Percentiles rank a stretch among this genome's conserved stretches.
Evolutionary conservation across 2,329 filamentous ascomycete genomes (phyloP).

Genomic region (Seiridium cupressi): DNA sequence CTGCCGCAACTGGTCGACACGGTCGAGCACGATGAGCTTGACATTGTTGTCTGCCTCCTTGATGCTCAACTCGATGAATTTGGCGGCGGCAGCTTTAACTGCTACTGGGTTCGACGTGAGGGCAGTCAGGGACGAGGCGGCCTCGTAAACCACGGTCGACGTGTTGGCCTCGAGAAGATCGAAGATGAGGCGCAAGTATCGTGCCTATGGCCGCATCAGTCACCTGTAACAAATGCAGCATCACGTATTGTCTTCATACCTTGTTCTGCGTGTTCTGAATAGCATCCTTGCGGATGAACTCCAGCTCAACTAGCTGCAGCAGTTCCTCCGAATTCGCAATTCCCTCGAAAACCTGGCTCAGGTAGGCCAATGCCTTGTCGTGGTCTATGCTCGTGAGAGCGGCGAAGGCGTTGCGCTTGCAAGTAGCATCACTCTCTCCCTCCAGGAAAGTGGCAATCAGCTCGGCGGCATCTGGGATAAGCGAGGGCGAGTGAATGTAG

Average conservation of each 20-base stretch:
- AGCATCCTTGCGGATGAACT: slow-evolving; percentile 98
- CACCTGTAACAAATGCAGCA: background rate
- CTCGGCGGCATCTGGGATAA: slow-evolving; percentile 95
- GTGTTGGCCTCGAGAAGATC: slow-evolving; percentile 90
- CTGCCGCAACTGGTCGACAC: slow-evolving; percentile 82
- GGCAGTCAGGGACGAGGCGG: slow-evolving; percentile 88
- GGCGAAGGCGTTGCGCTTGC: slow-evolving; percentile 96
- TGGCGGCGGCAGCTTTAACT: slow-evolving; percentile 91
- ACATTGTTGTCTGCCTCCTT: slow-evolving; percentile 99
- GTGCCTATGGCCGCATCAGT: slow-evolving; percentile 53
- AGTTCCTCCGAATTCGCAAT: slow-evolving; percentile 94
- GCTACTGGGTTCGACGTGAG: slow-evolving; percentile 96
- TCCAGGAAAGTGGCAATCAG: slow-evolving; percentile 88
- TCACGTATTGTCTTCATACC: slow-evolving; percentile 42
- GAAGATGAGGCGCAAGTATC: slow-evolving; percentile 92
- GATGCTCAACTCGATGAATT: slow-evolving; percentile 95
- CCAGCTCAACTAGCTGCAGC: slow-evolving; percentile 87
- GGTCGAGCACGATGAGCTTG: slow-evolving; percentile 95
- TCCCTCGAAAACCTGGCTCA: slow-evolving; percentile 86
- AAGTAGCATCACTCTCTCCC: slow-evolving; percentile 87
- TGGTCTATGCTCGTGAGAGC: slow-evolving; percentile 89
- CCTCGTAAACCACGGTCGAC: slow-evolving; percentile 96
- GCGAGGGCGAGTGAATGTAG: slow-evolving; percentile 81
- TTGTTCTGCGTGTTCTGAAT: slow-evolving; percentile 93
- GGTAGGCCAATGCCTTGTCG: slow-evolving; percentile 84